Base-by-base conservation (phyloP, 139 green algal genomes). In the Closterium sp. region DNA sequence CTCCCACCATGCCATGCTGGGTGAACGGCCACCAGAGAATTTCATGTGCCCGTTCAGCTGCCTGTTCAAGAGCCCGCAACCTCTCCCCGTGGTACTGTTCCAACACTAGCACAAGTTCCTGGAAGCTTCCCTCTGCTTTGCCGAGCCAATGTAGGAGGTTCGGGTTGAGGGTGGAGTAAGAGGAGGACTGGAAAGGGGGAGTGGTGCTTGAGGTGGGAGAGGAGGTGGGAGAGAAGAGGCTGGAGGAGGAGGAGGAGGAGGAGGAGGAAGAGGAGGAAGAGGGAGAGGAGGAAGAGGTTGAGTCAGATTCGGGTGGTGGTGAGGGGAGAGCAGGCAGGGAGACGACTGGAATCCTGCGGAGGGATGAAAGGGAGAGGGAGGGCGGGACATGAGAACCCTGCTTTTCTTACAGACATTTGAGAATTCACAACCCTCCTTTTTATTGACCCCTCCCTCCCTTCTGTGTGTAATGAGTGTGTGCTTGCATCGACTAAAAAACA, bases 21-120 rank as follows among this genome's bases (percentile, higher is more conserved):
- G 97, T 99, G 95, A 99, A 99, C 19, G 98, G 98, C 97, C 97
- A 99, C 98, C 98, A 99, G 36, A 99, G 87, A 31, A 43, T 90
- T 31, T 88, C 10, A 8, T 83, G 85, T 5, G 95, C 94, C 84
- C 32, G 33, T 33, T 36, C 31, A 28, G 84, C 84, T 33, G 33
- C 32, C 32, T 36, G 21, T 43, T 28, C 32, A 25, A 36, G 32
- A 25, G 21, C 31, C 12, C 5, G 84, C 84, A 88, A 32, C 25
- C 84, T 34, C 32, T 34, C 16, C 21, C 21, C 16, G 33, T 35
- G 31, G 84, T 43, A 36, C 31, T 28, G 31, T 66, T 28, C 21
- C 84, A 43, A 2, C 10, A 66, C 2, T 10, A 16, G 21, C 21
- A 34, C 8, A 28, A 88, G 31, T 10, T 35, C 32, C 31, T 88